Base-by-base conservation (phyloP, 495 filamentous ascomycete genomes). In the Cercophora scortea region DNA sequence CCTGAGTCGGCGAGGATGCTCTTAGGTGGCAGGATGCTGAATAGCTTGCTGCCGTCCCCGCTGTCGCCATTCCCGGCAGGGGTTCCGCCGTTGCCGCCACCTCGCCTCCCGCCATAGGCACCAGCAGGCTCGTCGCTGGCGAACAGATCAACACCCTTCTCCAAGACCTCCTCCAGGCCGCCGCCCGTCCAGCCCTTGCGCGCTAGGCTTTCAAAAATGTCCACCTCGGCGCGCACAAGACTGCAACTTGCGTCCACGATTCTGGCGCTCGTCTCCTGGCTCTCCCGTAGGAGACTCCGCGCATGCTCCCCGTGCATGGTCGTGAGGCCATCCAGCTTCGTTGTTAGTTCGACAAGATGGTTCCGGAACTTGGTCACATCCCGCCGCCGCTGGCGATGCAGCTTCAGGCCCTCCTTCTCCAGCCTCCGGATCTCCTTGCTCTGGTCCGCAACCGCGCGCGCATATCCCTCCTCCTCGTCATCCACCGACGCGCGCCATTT, bases 181-280 rank as follows among this genome's bases (percentile, higher is more conserved):
- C 81, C 81, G 9, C 81, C 82, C 19, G 71, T 77, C 81, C 81
- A 85, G 4, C 81, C 81, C 53, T 85, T 85, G 47, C 79, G 62
- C 41, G 81, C 81, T 50, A 85, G 60, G 17, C 77, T 73, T 65
- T 85, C 81, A 57, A 83, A 85, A 45, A 85, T 83, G 53, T 85
- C 81, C 7, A 84, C 74, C 64, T 85, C 81, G 42, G 81, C 81
- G 17, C 81, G 71, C 18, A 83, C 80, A 5, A 85, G 68, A 42
- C 74, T 73, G 42, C 79, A 81, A 19, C 78, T 76, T n/a, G 75
- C 78, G 46, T 85, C 81, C 7, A 83, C 69, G 52, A 85, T 81
- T 45, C 68, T 65, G 10, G 59, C 63, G 32, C 76, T 79, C 54
- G 79, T 77, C 57, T 83, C 79, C 64, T 84, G 81, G 41, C 74